Evolutionary conservation across 2,329 filamentous ascomycete genomes (phyloP).

Genomic region (Xylariaceae sp.): DNA sequence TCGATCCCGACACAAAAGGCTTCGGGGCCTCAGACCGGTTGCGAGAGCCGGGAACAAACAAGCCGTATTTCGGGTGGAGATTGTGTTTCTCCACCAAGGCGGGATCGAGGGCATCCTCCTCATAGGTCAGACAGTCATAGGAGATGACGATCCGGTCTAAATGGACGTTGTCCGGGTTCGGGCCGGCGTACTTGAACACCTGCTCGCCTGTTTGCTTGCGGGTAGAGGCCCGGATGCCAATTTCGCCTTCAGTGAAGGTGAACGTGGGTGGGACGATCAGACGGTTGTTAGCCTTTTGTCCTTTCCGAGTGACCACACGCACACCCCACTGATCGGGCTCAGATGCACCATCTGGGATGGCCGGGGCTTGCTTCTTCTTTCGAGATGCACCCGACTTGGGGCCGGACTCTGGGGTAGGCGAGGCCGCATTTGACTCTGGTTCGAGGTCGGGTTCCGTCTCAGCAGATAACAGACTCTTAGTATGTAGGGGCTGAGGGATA

Average conservation of each 20-base stretch:
- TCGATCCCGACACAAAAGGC: conserved; percentile 40
- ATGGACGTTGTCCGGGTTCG: conserved; percentile 50
- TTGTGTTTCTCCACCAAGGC: conserved; percentile 44
- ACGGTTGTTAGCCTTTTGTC: conserved; percentile 44
- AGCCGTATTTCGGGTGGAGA: conserved; percentile 50
- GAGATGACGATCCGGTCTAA: conserved; percentile 49
- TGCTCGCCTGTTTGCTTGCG: conserved; percentile 51
- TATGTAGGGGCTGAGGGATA: conserved; percentile 37
- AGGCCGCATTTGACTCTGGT: conserved; percentile 32
- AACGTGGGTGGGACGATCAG: conserved; percentile 48
- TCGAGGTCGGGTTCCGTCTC: conserved; percentile 32
- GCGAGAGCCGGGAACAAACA: conserved; percentile 45
- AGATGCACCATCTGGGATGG: conserved; percentile 37
- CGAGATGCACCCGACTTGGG: conserved; percentile 22
- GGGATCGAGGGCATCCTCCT: conserved; percentile 47
- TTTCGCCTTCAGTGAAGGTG: conserved; percentile 48
- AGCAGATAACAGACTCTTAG: conserved; percentile 36
- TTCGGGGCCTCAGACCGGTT: conserved; percentile 41
- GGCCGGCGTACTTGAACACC: conserved; percentile 49
- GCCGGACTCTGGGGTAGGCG: conserved; percentile 26
- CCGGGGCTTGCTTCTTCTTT: conserved; percentile 29
- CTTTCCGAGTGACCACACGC: conserved; percentile 41
- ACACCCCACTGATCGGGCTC: conserved; percentile 50
- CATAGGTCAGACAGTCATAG: conserved; percentile 47
- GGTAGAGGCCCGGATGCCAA: conserved; percentile 54